These are phyloP conservation scores for Colletotrichum sp. DNA, from an alignment of 2,329 filamentous ascomycete genomes.

Conservation along the genomic window DNA sequence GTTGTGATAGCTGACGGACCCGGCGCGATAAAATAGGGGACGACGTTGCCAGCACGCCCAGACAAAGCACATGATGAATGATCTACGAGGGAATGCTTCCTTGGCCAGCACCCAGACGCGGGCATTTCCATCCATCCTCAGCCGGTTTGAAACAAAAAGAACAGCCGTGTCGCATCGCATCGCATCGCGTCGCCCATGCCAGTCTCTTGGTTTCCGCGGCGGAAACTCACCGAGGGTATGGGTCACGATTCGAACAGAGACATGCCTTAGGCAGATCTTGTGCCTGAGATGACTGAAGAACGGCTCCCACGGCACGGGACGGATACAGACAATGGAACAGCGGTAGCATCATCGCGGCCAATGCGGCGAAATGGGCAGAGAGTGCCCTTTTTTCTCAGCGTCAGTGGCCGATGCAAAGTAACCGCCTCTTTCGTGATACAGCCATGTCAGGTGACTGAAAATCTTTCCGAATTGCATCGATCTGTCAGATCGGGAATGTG, in stretches of 20 bases:
- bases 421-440: not conserved
- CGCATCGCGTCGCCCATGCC: constrained; percentile 13
- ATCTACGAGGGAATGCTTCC: not conserved
- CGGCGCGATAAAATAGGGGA: not conserved
- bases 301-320: not conserved
- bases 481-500: not conserved
- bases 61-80: not conserved
- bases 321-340: not conserved
- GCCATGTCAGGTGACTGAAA: not conserved
- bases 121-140: not conserved
- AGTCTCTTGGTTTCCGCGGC: not conserved
- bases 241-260: not conserved
- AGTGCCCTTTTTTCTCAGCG: not conserved
- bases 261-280: not conserved
- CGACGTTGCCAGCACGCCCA: not conserved
- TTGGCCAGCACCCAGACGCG: not conserved
- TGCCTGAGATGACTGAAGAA: not conserved
- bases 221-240: constrained; percentile 17
- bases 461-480: not conserved
- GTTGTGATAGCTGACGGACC: not conserved
- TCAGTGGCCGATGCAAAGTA: not conserved
- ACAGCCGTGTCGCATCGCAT: constrained; percentile 16
- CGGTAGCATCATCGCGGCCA: not conserved
- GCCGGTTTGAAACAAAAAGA: constrained; percentile 15
- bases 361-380: not conserved